phyloP scores from a whole-genome alignment of 805 yeast species.

The Sugiyamaella chiloensis region DNA sequence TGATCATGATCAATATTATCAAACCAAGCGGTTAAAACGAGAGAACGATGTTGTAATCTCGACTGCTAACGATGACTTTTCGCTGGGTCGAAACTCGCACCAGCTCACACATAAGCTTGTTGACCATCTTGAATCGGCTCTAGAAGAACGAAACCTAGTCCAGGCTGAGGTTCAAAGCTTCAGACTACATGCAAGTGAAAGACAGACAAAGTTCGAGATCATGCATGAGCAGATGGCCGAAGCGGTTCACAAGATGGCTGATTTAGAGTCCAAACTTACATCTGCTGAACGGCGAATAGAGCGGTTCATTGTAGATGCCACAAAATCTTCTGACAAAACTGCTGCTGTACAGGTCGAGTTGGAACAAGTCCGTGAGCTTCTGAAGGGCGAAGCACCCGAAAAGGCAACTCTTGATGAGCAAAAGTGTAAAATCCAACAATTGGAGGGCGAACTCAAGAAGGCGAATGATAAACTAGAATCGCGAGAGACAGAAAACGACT shows the following conservation, averaged over 20 bases:
- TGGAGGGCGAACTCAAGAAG: constrained; percentile 46
- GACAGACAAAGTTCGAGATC: constrained; percentile 45
- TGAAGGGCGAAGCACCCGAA: constrained; percentile 26
- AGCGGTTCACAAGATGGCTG: constrained; percentile 47
- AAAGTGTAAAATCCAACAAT: constrained; percentile 43
- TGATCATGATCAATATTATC: constrained; percentile 21
- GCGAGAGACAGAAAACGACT: constrained; percentile 56
- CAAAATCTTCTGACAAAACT: constrained; percentile 27
- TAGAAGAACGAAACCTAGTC: constrained; percentile 43
- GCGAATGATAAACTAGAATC: constrained; percentile 46
- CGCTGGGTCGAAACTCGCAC: constrained; percentile 4
- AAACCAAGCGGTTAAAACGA: constrained; percentile 22
- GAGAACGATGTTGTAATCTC: constrained; percentile 10
- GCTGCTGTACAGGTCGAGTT: constrained; percentile 31
- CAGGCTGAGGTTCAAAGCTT: constrained; percentile 47
- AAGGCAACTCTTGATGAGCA: constrained; percentile 33
- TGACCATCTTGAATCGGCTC: constrained; percentile 50
- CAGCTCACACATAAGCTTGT: constrained; percentile 62
- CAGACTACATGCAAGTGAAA: constrained; percentile 38
- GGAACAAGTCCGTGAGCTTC: constrained; percentile 27
- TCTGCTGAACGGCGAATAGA: constrained; percentile 29
- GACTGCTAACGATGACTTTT: constrained; percentile 9
- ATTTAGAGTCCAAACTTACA: constrained; percentile 24
- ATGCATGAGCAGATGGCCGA: constrained; percentile 44
- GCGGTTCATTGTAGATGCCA: constrained; percentile 22